Base-by-base conservation (phyloP, 805 yeast species). In the Blastobotrys muscicola region DNA sequence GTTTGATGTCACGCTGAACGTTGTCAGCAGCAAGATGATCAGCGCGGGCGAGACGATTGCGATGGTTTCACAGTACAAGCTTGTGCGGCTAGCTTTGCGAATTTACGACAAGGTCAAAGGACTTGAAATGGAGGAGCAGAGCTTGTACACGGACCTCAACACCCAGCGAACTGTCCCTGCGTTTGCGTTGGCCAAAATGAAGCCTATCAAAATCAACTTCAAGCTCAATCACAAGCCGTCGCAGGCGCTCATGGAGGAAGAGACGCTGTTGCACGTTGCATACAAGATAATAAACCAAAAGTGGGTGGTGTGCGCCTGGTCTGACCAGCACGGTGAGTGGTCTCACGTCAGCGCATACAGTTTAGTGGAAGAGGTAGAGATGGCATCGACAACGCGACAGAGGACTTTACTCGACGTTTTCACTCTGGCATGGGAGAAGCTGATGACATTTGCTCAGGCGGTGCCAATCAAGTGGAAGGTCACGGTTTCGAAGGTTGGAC, bases 231-330 rank as follows among this genome's bases (percentile, higher is more conserved):
- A 48, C 39, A 55, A 44, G 16, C 57, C 49, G 23, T 56, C 56
- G 29, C 50, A 44, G 13, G 56, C 53, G 26, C 56, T 78, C 6
- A 59, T 72, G 37, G 66, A 71, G n/a, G 83, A 82, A 47, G 95
- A 87, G 54, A 69, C 84, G 1, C 84, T 78, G 52, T 67, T 90
- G 15, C 97, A 92, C 57, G 69, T 92, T 8, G 86, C 95, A 1
- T 90, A 89, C 54, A 85, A 86, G 29, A 61, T 94, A 42, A 68
- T 75, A 3, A 95, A 89, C 59, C 78, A 78, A 47, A 77, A 76
- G 43, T 90, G 96, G 95, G 70, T 86, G 36, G 76, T 80, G 15
- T 94, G 85, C 0, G 81, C 94, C 0, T 86, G 97, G 94, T 71
- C 92, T 0, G 95, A 90, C 55, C 90, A 89, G 39, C 72, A 74